phyloP scores from a whole-genome alignment of 1,139 yeast species.

The Magnusiomyces ingens region DNA sequence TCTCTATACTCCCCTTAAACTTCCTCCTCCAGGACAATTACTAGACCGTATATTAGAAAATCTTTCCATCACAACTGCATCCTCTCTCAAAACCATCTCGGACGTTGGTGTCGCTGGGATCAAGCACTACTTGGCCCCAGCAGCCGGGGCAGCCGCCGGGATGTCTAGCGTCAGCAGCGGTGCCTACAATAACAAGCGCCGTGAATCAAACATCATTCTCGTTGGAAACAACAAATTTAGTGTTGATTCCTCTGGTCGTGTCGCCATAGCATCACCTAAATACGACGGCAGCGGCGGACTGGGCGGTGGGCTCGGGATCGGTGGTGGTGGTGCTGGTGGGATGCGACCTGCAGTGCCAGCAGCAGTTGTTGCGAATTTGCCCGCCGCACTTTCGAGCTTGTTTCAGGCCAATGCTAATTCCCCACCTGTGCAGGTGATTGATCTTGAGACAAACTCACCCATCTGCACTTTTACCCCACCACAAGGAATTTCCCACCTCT shows the following conservation, averaged over 20 bases:
- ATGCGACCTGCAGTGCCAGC: neutral
- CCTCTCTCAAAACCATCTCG: conserved; percentile 26
- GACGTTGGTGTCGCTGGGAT: conserved; percentile 29
- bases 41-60: conserved; percentile 26
- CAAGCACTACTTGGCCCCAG: conserved; percentile 22
- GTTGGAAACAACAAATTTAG: conserved; percentile 10
- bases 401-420: conserved; percentile 17
- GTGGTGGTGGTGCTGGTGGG: neutral
- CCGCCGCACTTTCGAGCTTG: conserved; percentile 17
- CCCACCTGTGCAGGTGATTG: conserved; percentile 36
- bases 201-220: conserved; percentile 8
- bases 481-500: conserved; percentile 54
- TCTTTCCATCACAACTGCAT: conserved; percentile 27
- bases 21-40: conserved; percentile 29
- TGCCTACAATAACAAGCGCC: conserved; percentile 8
- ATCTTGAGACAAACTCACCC: conserved; percentile 40
- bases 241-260: conserved; percentile 9
- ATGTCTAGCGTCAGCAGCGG: conserved; percentile 8
- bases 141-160: conserved; percentile 9
- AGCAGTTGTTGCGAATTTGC: conserved; percentile 6
- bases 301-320: neutral
- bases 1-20: conserved; percentile 23
- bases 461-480: conserved; percentile 53
- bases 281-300: neutral
- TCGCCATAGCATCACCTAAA: neutral